Base-by-base conservation (phyloP, 2,329 filamentous ascomycete species). In the Colletotrichum godetiae region DNA sequence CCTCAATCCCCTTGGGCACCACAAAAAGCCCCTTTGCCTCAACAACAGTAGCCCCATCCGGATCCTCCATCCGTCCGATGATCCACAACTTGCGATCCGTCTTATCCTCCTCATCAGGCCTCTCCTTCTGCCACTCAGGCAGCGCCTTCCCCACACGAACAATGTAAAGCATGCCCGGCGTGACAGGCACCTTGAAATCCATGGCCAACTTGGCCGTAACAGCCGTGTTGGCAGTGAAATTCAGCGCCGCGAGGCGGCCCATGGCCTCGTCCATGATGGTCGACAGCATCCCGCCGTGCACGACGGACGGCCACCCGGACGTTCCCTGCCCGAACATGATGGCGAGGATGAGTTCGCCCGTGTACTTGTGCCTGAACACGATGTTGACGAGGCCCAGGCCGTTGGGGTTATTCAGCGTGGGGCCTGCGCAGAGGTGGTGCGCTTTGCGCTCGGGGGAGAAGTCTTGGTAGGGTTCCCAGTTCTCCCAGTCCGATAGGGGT, bases 191-290 rank as follows among this genome's bases (percentile, higher is more conserved):
- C 61, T 66, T 63, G 67, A 74, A 74, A 35, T 74, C 62, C 27
- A 75, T 27, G 10, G 31, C 15, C 35, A 74, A 60, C 46, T 69
- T 73, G 3, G 73, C 73, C 11, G 73, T 74, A 3, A 74, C 73
- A 27, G 73, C 73, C 59, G 69, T 74, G 52, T 64, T 59, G 22
- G 72, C 72, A 11, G 31, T 12, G 27, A 74, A 74, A 3, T 12
- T 59, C 19, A 62, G 60, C 15, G 64, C 64, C 22, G 74, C 74
- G 46, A 74, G 58, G 46, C 74, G 72, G 12, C 81, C 81, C 78
- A 83, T 82, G 24, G 80, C 76, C 79, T 85, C 84, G 63, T 85
- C 84, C 56, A 82, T 74, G 68, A 85, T 70, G 15, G 83, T 77
- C 57, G 80, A 79, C 15, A 79, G 76, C 70, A 84, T 76, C 22